Base-by-base conservation (phyloP, 2,329 filamentous ascomycete genomes). In the Thielaviopsis punctulata region DNA sequence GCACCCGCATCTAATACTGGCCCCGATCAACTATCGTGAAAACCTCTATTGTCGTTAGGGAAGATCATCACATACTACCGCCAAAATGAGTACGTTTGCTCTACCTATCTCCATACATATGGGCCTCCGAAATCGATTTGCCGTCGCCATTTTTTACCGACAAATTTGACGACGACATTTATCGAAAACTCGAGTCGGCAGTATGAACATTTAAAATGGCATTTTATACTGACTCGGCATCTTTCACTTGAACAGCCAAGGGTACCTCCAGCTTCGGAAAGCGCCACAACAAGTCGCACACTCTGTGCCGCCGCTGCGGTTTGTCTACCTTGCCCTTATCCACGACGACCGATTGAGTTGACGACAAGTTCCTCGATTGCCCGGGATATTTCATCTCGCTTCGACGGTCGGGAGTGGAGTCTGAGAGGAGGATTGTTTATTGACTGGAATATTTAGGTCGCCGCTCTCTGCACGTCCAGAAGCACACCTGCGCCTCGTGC, bases 401-500 rank as follows among this genome's bases (percentile, higher is more conserved):
- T 27, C n/a, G 45, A 25, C 45, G 36, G 36, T 41, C 45, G 36
- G 19, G 19, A 22, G 48, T 48, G 49, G 54, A 51, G 53, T 43
- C 52, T 9, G 18, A 5, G 52, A 54, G 56, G 48, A 48, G 44
- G 23, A 9, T 21, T 54, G 44, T 45, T 48, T 43, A 9, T 36
- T 53, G 25, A 49, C 25, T 21, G 47, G 46, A 50, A 24, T 47
- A 9, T 36, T 13, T 65, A 93, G 88, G 90, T 75, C 84, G 86
- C 70, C 89, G 92, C 70, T 95, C 92, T 66, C 83, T 95, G 73
- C 92, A 98, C 84, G 82, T 96, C 76, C 92, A 98, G 80, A 98
- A 98, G 86, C 84, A 95, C 75, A 93, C 88, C 69, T 98, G 92
- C 79, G 72, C 90, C 64, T 76, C 76, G 61, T 98, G 92, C 80